phyloP scores from a whole-genome alignment of 495 filamentous ascomycete species.

The Aspergillus affinis region DNA sequence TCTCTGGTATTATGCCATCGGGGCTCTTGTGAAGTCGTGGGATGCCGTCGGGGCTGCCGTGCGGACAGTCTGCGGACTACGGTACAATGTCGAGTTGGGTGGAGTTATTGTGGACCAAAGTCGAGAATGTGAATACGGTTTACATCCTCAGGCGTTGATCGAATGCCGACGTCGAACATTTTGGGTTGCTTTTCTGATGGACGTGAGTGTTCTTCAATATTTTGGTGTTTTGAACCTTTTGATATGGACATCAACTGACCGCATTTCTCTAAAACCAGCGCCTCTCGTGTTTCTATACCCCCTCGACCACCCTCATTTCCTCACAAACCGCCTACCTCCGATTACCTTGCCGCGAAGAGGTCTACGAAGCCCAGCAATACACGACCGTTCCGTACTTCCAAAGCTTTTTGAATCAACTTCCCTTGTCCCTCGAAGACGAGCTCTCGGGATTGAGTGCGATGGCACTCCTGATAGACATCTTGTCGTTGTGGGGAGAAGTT shows the following conservation, averaged over 20 bases:
- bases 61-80: conserved; percentile 55
- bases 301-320: conserved; percentile 36
- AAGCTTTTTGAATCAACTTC: conserved; percentile 36
- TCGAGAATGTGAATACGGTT: conserved; percentile 52
- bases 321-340: conserved; percentile 61
- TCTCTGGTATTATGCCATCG: conserved; percentile 62
- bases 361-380: conserved; percentile 56
- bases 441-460: conserved; percentile 49
- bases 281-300: conserved; percentile 56
- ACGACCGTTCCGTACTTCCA: conserved; percentile 58
- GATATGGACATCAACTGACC: background rate
- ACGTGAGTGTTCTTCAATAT: conserved; percentile 41
- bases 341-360: conserved; percentile 56
- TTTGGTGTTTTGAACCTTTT: background rate
- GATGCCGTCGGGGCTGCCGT: conserved; percentile 60
- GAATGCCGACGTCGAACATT: conserved; percentile 68
- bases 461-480: conserved; percentile 59
- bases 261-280: conserved; percentile 36
- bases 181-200: conserved; percentile 64
- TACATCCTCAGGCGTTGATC: conserved; percentile 55
- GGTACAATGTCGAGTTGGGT: conserved; percentile 61
- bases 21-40: conserved; percentile 52
- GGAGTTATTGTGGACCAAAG: conserved; percentile 46
- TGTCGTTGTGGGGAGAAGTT: conserved; percentile 64
- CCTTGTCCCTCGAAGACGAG: conserved; percentile 27